Base-by-base conservation (phyloP, 371 early-diverging fungal species). In the Nematocida sp. region DNA sequence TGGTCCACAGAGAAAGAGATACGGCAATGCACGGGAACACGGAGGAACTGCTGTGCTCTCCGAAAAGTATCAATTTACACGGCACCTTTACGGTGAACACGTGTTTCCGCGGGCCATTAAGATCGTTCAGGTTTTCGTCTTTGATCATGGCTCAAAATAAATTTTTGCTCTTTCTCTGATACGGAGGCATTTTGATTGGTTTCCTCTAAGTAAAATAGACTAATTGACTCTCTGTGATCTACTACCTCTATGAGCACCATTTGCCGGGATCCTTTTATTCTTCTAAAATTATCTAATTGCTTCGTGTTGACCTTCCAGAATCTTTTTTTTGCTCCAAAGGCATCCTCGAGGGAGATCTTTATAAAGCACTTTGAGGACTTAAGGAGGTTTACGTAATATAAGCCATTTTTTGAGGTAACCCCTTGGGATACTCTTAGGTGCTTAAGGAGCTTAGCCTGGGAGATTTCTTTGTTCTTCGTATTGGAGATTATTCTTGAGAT, bases 341-440 rank as follows among this genome's bases (percentile, higher is more conserved):
- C 33, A 59, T 68, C 59, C 30, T n/a, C 33, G 4, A 60, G 9
- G 33, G 9, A 32, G 25, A 68, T 59, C 39, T 45, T 59, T 9
- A 68, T 68, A 45, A 68, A 68, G 28, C 59, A 68, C 18, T 23
- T 40, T 4, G 60, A 59, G 25, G 2, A 3, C 18, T 7, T 25
- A 36, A 68, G 50, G 18, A 68, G 42, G 18, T 7, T 32, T 25
- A 30, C 5, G 45, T 68, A 68, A 56, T 68, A 20, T 25, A 40
- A 33, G 11, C 20, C 36, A 7, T 28, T 5, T 36, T 55, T 16
- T 0, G 26, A 7, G 7, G 23, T 30, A 5, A 9, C 25, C 3
- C 36, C 23, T 0, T 45, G 20, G 11, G 28, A 18, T 38, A 4
- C 40, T n/a, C 30, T 40, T 16, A 56, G 30, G 25, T 32, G 9